Percentiles rank a stretch among this genome's conserved stretches.
These are phyloP conservation scores for Penicillium sp. DNA, from an alignment of 2,329 filamentous ascomycete species.

Conservation along the genomic window DNA sequence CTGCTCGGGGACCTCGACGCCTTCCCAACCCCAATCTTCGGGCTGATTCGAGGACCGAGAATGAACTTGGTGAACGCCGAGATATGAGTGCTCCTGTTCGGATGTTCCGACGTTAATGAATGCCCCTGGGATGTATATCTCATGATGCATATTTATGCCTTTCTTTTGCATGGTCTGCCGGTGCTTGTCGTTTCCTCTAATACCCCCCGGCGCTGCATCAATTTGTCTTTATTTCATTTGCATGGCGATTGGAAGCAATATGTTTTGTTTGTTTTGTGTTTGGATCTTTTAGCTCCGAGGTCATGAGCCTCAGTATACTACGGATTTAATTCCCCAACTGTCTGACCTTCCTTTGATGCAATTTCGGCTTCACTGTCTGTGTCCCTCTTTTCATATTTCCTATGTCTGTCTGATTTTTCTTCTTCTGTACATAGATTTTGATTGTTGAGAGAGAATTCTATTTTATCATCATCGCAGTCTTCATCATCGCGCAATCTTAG, in stretches of 20 bases:
- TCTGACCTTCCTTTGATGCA: constrained; percentile 5
- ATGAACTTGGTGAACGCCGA: constrained; percentile 33
- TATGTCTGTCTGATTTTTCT: constrained; percentile 24
- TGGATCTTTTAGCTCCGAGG: constrained; percentile 8
- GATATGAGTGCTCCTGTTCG: constrained; percentile 42
- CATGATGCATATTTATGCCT: constrained; percentile 10
- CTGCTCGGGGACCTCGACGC: constrained; percentile 30
- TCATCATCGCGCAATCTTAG: too few species aligned
- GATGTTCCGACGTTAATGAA: constrained; percentile 30
- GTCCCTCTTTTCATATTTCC: constrained; percentile 10
- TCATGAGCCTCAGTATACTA: constrained; percentile 11
- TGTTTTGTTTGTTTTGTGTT: constrained; percentile 8
- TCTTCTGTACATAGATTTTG: constrained; percentile 8
- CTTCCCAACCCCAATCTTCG: constrained; percentile 39
- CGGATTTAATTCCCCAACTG: constrained; percentile 1
- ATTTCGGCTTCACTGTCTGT: constrained; percentile 3
- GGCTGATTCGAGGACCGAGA: constrained; percentile 30
- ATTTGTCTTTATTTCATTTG: constrained; percentile 15
- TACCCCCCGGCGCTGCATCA: constrained; percentile 33
- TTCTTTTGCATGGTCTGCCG: constrained; percentile 17
- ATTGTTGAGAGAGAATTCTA: not conserved
- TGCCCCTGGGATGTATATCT: not conserved
- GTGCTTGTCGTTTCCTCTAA: constrained; percentile 21
- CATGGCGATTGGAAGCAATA: constrained; percentile 12
- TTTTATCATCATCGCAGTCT: not conserved